A percentile compares a stretch with the other conserved stretches of the same genome.
phyloP scores from a whole-genome alignment of 306 rosid genomes.

The Mucuna pruriens region DNA sequence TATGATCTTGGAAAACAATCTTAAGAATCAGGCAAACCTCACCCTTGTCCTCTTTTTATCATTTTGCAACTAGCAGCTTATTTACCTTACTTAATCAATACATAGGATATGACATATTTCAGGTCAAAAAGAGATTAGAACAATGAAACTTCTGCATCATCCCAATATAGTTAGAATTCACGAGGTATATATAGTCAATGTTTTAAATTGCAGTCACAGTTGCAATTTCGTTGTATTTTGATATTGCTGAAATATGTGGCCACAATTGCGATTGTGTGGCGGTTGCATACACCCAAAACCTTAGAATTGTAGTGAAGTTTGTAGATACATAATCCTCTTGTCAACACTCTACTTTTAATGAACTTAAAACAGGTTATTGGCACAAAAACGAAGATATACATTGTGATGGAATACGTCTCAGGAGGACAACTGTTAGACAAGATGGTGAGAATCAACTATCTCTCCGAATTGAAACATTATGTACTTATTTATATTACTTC shows the following conservation, averaged over 20 bases:
- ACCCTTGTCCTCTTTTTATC: not conserved
- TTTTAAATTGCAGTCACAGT: no score
- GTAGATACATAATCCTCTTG: not conserved
- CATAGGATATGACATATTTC: conserved; percentile 34
- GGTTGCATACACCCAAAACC: no score
- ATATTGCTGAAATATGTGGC: no score
- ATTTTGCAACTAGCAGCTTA: not conserved
- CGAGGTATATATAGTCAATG: conserved; percentile 50
- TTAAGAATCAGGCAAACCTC: conserved; percentile 64
- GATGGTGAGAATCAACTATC: conserved; percentile 56
- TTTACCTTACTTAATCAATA: not conserved
- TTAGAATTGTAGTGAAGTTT: not conserved
- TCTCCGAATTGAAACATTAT: not conserved
- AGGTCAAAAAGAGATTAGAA: conserved; percentile 83
- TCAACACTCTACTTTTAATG: not conserved
- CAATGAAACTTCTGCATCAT: conserved; percentile 81
- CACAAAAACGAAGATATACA: conserved; percentile 76
- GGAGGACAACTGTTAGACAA: conserved; percentile 81
- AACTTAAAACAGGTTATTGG: conserved; percentile 62
- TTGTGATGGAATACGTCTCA: conserved; percentile 74
- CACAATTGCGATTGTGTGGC: no score
- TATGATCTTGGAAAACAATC: conserved; percentile 68
- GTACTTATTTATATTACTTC: conserved; percentile 5
- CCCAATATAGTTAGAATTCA: conserved; percentile 76
- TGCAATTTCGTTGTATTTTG: no score